Evolutionary conservation across 768 basidiomycete genomes (phyloP).

Genomic region (Kwoniella sp.): DNA sequence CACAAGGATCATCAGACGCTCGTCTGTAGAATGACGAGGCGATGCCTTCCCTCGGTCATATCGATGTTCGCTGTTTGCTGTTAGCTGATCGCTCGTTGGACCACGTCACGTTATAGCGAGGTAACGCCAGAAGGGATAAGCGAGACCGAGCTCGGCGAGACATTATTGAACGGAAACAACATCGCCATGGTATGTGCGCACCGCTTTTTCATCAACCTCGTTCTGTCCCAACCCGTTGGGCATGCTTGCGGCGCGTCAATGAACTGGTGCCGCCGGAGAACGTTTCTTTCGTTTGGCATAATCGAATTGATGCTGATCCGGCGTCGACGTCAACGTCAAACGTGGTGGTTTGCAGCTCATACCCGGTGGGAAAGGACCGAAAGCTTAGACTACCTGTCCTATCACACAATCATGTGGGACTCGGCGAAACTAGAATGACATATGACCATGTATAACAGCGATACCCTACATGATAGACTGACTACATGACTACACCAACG

Average conservation of each 20-base stretch:
- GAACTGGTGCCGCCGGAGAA: not conserved
- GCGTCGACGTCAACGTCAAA: not conserved
- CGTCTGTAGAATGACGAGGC: too few relatives aligned
- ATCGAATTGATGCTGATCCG: too few relatives aligned
- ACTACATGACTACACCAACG: too few relatives aligned
- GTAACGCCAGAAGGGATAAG: constrained; percentile 75
- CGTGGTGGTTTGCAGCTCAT: constrained; percentile 60
- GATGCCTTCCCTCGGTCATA: too few relatives aligned
- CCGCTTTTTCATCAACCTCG: not conserved
- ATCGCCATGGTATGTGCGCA: constrained; percentile 80
- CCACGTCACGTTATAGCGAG: constrained; percentile 63
- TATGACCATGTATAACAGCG: not conserved
- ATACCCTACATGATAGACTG: not conserved
- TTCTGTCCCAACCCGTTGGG: not conserved
- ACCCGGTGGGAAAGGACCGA: constrained; percentile 70
- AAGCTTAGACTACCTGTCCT: too few relatives aligned
- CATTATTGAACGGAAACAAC: constrained; percentile 58
- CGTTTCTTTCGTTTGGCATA: too few relatives aligned
- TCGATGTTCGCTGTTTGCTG: too few relatives aligned
- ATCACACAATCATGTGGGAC: too few relatives aligned
- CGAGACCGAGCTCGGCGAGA: constrained; percentile 76
- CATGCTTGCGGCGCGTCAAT: not conserved
- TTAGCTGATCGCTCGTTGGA: not conserved
- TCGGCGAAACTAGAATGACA: too few relatives aligned
- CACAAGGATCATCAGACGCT: too few relatives aligned